These are phyloP conservation scores for Asterochloris sp. DNA, from an alignment of 139 green algal species.

Conservation along the genomic window DNA sequence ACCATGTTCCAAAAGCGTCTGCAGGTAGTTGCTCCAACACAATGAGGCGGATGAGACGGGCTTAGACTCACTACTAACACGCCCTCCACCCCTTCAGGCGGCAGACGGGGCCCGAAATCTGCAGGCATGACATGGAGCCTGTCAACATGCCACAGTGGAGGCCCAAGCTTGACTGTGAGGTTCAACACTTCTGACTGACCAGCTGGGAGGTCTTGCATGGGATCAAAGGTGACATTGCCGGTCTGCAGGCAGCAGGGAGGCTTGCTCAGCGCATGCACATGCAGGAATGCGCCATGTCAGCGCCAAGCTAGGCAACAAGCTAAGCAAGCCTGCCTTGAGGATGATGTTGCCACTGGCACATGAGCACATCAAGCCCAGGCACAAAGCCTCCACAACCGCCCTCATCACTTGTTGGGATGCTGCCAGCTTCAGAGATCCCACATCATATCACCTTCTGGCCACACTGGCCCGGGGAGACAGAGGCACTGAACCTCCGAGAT, in stretches of 20 bases:
- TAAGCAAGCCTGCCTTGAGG: background rate
- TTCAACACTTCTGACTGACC: too few species aligned
- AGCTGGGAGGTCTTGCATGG: constrained; percentile 22
- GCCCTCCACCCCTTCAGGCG: constrained; percentile 50
- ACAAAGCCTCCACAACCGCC: too few species aligned
- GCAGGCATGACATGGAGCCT: constrained; percentile 31
- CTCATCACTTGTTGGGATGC: too few species aligned
- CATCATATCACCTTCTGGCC: too few species aligned
- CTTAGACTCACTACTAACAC: constrained; percentile 40
- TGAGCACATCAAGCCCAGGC: too few species aligned
- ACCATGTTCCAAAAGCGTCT: background rate
- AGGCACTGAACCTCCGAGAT: too few species aligned
- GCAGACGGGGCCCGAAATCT: constrained; percentile 66
- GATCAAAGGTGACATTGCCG: constrained; percentile 33
- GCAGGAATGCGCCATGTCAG: background rate
- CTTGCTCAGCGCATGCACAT: background rate
- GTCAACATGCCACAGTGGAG: too few species aligned
- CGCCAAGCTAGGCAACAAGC: too few species aligned
- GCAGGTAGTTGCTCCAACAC: background rate
- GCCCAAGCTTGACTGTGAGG: too few species aligned
- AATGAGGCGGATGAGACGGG: background rate
- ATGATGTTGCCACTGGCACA: background rate
- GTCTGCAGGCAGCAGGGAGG: constrained; percentile 22
- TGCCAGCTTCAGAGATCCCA: too few species aligned
- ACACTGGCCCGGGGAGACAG: too few species aligned